phyloP scores from a whole-genome alignment of 768 basidiomycete genomes.

The Suillus decipiens region DNA sequence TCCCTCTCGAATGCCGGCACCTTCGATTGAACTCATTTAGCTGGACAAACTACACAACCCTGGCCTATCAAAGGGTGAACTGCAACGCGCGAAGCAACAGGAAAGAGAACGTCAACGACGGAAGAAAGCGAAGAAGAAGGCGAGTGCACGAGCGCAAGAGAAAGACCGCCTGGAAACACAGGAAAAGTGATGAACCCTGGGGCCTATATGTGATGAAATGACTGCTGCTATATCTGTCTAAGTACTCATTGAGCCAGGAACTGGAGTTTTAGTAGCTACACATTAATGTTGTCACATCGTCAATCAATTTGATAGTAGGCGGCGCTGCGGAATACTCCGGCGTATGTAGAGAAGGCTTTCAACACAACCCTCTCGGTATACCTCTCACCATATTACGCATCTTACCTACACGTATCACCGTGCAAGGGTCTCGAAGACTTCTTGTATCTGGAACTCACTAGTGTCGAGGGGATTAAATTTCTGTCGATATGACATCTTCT shows the following conservation, averaged over 20 bases:
- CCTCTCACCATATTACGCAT: background rate
- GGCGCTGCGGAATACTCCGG: conserved; percentile 26
- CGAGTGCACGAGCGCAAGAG: conserved; percentile 19
- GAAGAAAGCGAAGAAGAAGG: conserved; percentile 81
- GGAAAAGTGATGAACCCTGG: conserved; percentile 17
- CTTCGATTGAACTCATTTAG: conserved; percentile 37
- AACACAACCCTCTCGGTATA: background rate
- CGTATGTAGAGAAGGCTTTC: no score
- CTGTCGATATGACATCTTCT: conserved; percentile 33
- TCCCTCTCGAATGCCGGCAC: background rate
- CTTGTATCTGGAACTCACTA: background rate
- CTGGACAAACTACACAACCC: conserved; percentile 74
- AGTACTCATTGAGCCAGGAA: background rate
- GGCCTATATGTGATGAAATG: background rate
- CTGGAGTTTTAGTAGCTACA: background rate
- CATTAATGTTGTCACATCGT: no score
- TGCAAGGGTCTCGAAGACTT: background rate
- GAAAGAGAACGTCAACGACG: conserved; percentile 73
- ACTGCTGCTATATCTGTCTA: background rate
- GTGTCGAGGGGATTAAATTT: background rate
- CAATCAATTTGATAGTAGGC: background rate
- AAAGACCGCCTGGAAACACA: conserved; percentile 22
- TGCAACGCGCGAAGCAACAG: conserved; percentile 69
- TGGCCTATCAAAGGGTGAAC: conserved; percentile 69
- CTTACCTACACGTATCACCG: background rate